A percentile compares a stretch with the other conserved stretches of the same genome.
Conservation (phyloP, 2,329 filamentous ascomycete species). For the Fusarium albosuccineum region DNA sequence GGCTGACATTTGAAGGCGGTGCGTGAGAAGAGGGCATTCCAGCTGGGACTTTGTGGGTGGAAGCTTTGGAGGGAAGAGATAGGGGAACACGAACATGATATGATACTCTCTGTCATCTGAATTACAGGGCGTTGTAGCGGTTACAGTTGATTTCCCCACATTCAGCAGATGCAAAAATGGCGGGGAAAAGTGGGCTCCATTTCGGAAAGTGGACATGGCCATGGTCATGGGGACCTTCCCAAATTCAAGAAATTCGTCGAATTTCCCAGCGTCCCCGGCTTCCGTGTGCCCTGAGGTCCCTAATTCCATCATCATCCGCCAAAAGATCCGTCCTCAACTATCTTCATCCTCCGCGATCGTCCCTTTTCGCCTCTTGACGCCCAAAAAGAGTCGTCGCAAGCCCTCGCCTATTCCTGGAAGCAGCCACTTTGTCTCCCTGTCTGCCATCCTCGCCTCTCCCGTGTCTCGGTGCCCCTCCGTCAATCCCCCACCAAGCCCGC, state of each 20-base stretch:
- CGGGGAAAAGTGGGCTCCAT: conserved; percentile 37
- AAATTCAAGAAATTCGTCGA: conserved; percentile 29
- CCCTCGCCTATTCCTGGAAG: background rate
- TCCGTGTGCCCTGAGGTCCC: background rate
- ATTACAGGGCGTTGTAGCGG: conserved; percentile 27
- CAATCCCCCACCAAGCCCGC: conserved; percentile 32
- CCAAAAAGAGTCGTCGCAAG: background rate
- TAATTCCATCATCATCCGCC: conserved; percentile 15
- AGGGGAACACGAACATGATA: background rate
- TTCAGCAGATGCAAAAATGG: conserved; percentile 20
- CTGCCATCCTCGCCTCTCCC: conserved; percentile 16
- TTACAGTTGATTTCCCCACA: conserved; percentile 31
- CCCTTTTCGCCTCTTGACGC: background rate
- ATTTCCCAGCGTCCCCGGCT: conserved; percentile 11
- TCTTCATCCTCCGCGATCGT: background rate
- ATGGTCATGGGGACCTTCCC: conserved; percentile 25
- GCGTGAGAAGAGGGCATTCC: background rate
- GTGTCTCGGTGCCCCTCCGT: conserved; percentile 27
- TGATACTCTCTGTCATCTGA: background rate
- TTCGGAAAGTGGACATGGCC: conserved; percentile 7
- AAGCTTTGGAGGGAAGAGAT: background rate
- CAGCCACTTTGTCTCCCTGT: conserved; percentile 27
- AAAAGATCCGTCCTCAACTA: background rate
- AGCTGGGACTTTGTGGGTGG: background rate
- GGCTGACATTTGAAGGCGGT: background rate